Evolutionary conservation across 768 basidiomycete species (phyloP).

Genomic region (Psilocybe cyanescens): DNA sequence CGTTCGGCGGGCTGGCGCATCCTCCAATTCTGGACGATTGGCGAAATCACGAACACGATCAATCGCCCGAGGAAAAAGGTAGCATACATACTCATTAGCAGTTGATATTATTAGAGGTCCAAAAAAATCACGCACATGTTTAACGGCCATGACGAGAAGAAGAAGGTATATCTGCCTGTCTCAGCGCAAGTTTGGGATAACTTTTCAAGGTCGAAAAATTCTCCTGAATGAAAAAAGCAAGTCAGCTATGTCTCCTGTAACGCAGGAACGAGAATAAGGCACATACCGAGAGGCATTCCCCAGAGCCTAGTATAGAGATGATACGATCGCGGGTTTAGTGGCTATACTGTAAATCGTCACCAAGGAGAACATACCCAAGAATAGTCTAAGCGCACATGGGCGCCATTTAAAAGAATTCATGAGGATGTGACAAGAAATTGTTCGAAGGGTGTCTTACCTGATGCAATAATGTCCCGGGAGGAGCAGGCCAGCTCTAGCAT

Average conservation of each 20-base stretch:
- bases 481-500: slow-evolving; percentile 52
- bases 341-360: not conserved
- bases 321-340: not conserved
- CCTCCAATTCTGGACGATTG: slow-evolving; percentile 55
- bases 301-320: slow-evolving; percentile 47
- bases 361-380: slow-evolving; percentile 48
- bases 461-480: slow-evolving; percentile 51
- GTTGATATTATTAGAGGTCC: not conserved
- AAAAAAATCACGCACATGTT: slow-evolving; percentile 53
- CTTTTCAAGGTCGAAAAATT: slow-evolving; percentile 74
- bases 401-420: not conserved
- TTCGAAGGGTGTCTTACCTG: slow-evolving; percentile 39
- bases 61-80: not conserved
- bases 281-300: slow-evolving; percentile 73
- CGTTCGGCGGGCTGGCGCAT: slow-evolving; percentile 72
- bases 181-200: slow-evolving; percentile 59
- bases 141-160: slow-evolving; percentile 78
- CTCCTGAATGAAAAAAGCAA: slow-evolving; percentile 43
- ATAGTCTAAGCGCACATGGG: slow-evolving; percentile 45
- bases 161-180: slow-evolving; percentile 69
- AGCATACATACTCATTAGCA: not conserved
- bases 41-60: not conserved
- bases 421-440: not conserved
- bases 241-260: slow-evolving; percentile 4
- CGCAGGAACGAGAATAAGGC: not conserved